These are phyloP conservation scores for Tetraselmis striata DNA, from an alignment of 139 green algal species.

Conservation along the genomic window DNA sequence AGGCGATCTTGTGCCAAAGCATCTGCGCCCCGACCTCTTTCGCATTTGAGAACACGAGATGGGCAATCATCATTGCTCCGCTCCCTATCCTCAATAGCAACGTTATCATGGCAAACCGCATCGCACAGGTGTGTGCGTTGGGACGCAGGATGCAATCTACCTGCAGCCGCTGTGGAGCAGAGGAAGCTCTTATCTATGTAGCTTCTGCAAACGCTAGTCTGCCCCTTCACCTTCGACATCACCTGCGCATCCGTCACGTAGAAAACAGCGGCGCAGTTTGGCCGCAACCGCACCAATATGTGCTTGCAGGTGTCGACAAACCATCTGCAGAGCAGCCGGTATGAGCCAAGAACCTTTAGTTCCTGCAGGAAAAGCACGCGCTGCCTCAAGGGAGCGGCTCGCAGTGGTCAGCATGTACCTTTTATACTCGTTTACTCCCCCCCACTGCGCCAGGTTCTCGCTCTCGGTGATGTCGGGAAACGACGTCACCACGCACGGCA, in stretches of 20 bases:
- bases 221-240: not conserved
- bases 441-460: not conserved
- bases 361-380: not conserved
- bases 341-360: not conserved
- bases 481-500: not conserved
- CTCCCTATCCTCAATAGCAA: not conserved
- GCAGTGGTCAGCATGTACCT: too few species aligned
- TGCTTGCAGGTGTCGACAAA: not conserved
- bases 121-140: not conserved
- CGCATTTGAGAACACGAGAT: not conserved
- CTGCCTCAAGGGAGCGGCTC: too few species aligned
- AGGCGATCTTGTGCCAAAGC: not conserved
- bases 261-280: not conserved
- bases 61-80: not conserved
- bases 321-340: not conserved
- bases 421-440: not conserved
- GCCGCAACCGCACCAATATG: not conserved
- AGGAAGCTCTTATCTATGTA: not conserved
- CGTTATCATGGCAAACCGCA: too few species aligned
- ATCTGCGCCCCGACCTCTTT: not conserved
- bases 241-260: not conserved
- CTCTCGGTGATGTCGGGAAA: not conserved
- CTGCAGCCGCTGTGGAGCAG: not conserved
- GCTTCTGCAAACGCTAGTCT: not conserved
- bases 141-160: not conserved